Conservation (phyloP, 441 rosid genomes). For the Sinapis alba region DNA sequence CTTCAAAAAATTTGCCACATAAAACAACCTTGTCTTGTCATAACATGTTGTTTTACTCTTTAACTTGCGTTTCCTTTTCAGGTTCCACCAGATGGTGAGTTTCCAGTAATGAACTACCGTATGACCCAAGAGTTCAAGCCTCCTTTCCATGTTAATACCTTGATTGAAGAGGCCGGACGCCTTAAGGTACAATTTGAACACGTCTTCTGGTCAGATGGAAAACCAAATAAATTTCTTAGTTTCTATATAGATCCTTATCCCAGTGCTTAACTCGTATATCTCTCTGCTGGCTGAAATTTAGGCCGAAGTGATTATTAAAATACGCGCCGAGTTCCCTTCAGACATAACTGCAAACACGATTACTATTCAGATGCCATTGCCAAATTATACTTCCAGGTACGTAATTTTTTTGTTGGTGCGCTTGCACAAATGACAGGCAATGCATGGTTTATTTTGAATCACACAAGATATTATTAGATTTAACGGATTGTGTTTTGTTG, state of each 20-base stretch:
- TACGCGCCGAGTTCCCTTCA: slow-evolving; percentile 82
- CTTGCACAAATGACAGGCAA: neutral
- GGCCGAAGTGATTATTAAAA: slow-evolving; percentile 90
- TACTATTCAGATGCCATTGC: slow-evolving; percentile 88
- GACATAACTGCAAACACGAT: slow-evolving; percentile 86
- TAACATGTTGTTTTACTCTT: slow-evolving; percentile 15
- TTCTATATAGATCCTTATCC: neutral
- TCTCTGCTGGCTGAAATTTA: slow-evolving; percentile 24
- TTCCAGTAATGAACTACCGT: slow-evolving; percentile 99
- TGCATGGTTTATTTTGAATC: neutral
- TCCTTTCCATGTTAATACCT: slow-evolving; percentile 88
- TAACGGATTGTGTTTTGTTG: slow-evolving; percentile 9
- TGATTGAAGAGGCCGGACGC: slow-evolving; percentile 95
- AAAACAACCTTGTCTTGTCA: too few relatives aligned
- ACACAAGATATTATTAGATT: neutral
- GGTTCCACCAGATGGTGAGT: slow-evolving; percentile 99
- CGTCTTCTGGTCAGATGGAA: neutral
- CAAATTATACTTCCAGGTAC: slow-evolving; percentile 90
- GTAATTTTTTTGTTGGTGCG: neutral
- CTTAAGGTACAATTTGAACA: slow-evolving; percentile 77
- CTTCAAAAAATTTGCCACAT: slow-evolving; percentile 7
- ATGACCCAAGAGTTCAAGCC: slow-evolving; percentile 99
- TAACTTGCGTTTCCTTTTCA: slow-evolving; percentile 36
- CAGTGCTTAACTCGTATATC: neutral
- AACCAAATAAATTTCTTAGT: neutral